These are phyloP conservation scores for Cutaneotrichosporon cyanovorans DNA, from an alignment of 1,284 basidiomycete genomes.

Conservation along the genomic window DNA sequence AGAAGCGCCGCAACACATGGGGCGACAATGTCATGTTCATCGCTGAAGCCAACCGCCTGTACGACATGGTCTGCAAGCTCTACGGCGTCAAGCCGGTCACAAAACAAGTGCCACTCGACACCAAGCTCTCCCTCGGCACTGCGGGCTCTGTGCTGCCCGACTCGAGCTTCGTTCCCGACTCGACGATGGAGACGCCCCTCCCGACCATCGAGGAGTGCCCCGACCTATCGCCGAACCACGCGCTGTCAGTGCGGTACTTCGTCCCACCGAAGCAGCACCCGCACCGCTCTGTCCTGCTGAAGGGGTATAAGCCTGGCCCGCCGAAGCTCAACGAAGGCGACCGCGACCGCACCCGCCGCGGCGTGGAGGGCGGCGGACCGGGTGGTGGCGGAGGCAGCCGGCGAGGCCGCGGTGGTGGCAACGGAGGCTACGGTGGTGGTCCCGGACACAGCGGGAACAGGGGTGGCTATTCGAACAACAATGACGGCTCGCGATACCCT, in stretches of 20 bases:
- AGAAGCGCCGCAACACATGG: constrained; percentile 74
- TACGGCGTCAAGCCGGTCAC: constrained; percentile 78
- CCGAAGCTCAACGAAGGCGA: constrained; percentile 65
- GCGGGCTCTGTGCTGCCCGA: constrained; percentile 74
- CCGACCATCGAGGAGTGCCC: constrained; percentile 46
- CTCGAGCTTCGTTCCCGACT: constrained; percentile 81
- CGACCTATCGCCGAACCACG: constrained; percentile 79
- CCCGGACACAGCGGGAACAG: constrained; percentile 1
- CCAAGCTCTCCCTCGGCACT: constrained; percentile 65
- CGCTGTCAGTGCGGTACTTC: constrained; percentile 78
- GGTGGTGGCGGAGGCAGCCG: constrained; percentile 24
- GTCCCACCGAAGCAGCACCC: constrained; percentile 81
- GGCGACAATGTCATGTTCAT: constrained; percentile 81
- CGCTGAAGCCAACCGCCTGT: constrained; percentile 74
- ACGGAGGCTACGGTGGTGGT: constrained; percentile 4
- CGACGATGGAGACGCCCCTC: constrained; percentile 77
- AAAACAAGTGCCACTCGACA: constrained; percentile 56
- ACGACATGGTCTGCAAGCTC: constrained; percentile 70
- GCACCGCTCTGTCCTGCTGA: constrained; percentile 76
- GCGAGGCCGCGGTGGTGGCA: background rate
- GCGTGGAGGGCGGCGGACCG: constrained; percentile 28
- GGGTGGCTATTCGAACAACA: background rate
- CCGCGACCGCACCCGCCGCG: constrained; percentile 57
- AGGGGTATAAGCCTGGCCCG: constrained; percentile 59
- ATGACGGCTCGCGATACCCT: constrained; percentile 2